Base-by-base conservation (phyloP, 805 yeast genomes). In the Ogataea ganodermae region DNA sequence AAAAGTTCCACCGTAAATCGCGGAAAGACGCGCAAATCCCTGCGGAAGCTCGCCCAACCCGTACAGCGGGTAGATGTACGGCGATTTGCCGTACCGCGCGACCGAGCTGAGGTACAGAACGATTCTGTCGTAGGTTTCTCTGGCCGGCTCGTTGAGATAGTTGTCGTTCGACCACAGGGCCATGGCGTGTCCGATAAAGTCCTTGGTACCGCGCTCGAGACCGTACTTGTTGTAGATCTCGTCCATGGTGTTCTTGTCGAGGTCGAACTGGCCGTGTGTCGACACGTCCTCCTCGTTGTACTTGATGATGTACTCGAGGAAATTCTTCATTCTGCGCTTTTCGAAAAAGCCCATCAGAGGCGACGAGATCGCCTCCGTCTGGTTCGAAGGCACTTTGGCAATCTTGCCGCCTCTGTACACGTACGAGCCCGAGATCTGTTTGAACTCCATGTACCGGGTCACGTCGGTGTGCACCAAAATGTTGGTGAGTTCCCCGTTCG, bases 41-140 rank as follows among this genome's bases (percentile, higher is more conserved):
- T 94, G 99, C n/a, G 99, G 99, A 50, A 94, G 76, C 69, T 94
- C 99, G 44, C 99, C 99, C 49, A 94, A 78, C 6, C 99, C 99
- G 64, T 94, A 94, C 61, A 92, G 74, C 40, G 99, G 99, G 66
- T 94, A 94, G 52, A 94, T 79, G 67, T 94, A 94, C 10, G 99
- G 99, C 6, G 96, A 88, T 70, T 91, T 91, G 49, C 99, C 98
- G 68, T 87, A 94, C 60, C 94, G 83, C 23, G 96, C 94, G 51
- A 94, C 95, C 12, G 96, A 87, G 58, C 88, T 89, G 40, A 89
- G 84, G 62, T 94, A 94, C 51, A 94, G 76, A 42, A 87, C 69
- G 46, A 94, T 81, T 67, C 98, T 78, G 65, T 92, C 94, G 59
- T 86, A 80, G 8, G 97, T 84, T 63, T 90, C 96, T 63, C 97